These are phyloP conservation scores for Solanum etuberosum DNA, from an alignment of 257 asterid genomes.

Conservation along the genomic window DNA sequence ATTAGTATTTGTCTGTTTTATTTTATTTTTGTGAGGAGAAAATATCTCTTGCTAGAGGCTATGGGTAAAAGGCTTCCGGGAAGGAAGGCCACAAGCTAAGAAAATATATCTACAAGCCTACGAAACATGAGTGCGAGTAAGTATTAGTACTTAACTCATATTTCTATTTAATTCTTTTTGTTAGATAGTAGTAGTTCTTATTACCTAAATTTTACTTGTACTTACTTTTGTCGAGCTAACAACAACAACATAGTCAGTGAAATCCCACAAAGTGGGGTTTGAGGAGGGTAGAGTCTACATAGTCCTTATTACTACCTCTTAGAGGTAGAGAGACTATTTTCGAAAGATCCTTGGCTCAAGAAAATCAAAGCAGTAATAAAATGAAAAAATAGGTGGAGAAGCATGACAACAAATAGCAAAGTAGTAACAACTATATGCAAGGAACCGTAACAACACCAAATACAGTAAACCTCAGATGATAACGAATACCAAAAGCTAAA, in stretches of 20 bases:
- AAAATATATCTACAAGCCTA: background rate
- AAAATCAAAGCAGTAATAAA: background rate
- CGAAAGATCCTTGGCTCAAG: background rate
- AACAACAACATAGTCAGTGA: background rate
- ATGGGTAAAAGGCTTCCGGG: background rate
- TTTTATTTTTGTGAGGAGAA: background rate
- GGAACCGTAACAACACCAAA: background rate
- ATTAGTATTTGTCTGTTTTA: background rate
- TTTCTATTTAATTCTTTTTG: background rate
- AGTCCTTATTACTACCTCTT: background rate
- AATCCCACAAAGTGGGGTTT: background rate
- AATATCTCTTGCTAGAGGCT: background rate
- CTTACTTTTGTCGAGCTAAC: background rate
- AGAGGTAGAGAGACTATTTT: too few species aligned
- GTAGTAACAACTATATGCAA: background rate
- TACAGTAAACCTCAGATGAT: background rate
- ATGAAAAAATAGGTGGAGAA: background rate
- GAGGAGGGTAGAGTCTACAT: background rate
- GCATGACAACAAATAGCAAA: background rate
- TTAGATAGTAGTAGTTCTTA: background rate
- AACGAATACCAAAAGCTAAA: background rate
- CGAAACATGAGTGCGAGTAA: background rate
- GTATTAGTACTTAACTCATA: background rate
- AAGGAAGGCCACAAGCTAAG: background rate
- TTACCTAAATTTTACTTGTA: background rate